Evolutionary conservation across 345 rosid species (phyloP).

Genomic region (Geranium rotundifolium): DNA sequence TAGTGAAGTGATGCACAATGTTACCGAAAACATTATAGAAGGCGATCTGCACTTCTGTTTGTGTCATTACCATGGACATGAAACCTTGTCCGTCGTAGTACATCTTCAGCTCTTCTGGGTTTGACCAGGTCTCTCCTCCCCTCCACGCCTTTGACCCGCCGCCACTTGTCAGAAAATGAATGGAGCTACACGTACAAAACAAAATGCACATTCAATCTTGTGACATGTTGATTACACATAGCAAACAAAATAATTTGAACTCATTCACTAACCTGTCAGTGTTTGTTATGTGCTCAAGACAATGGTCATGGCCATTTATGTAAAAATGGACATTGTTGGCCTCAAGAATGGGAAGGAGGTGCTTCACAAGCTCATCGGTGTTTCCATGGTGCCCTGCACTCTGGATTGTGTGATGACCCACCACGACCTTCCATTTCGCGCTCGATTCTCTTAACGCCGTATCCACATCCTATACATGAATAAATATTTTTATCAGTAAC

Average conservation of each 20-base stretch:
- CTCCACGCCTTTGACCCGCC: conserved; percentile 9
- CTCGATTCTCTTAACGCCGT: conserved; percentile 10
- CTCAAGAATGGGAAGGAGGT: conserved; percentile 23
- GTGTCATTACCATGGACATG: conserved; percentile 8
- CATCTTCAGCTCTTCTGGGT: conserved; percentile 6
- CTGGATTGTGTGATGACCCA: conserved; percentile 21
- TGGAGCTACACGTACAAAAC: neutral
- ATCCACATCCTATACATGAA: conserved; percentile 11
- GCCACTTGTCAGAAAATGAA: conserved; percentile 3
- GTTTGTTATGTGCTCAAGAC: conserved; percentile 1
- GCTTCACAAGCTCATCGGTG: conserved; percentile 12
- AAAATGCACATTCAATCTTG: neutral
- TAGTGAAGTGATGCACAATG: conserved; percentile 38
- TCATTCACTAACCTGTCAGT: conserved; percentile 1
- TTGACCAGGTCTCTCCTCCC: neutral
- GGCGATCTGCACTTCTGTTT: conserved; percentile 14
- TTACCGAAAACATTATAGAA: conserved; percentile 47
- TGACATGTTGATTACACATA: neutral
- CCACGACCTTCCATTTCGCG: conserved; percentile 25
- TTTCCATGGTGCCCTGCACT: conserved; percentile 17
- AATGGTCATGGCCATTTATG: conserved; percentile 9
- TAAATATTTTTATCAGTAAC: neutral
- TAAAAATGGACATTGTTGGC: conserved; percentile 5
- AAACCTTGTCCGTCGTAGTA: conserved; percentile 9
- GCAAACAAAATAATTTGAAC: neutral